phyloP scores from a whole-genome alignment of 768 basidiomycete species.

The Boletus tylopilopsis region DNA sequence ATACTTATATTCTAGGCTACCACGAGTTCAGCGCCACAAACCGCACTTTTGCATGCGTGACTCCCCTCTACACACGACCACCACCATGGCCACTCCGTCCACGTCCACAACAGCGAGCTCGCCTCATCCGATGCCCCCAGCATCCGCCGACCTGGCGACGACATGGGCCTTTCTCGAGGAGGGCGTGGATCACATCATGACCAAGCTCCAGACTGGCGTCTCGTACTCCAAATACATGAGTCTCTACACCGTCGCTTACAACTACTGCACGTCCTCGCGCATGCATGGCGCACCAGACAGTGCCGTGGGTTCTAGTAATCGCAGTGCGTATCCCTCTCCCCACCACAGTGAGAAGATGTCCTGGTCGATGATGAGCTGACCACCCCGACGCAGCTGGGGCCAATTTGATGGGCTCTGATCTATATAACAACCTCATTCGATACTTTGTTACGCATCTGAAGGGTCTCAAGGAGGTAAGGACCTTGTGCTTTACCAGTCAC shows the following conservation, averaged over 20 bases:
- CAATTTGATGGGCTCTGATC: slow-evolving; percentile 94
- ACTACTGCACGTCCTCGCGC: slow-evolving; percentile 92
- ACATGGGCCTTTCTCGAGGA: slow-evolving; percentile 89
- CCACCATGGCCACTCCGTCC: slow-evolving; percentile 32
- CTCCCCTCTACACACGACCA: slow-evolving; percentile 25
- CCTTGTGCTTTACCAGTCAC: slow-evolving; percentile 19
- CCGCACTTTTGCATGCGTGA: slow-evolving; percentile 21
- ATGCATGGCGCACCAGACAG: slow-evolving; percentile 52
- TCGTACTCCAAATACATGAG: slow-evolving; percentile 88
- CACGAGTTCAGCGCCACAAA: slow-evolving; percentile 26
- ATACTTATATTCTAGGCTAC: neutral
- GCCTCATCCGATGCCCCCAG: slow-evolving; percentile 56
- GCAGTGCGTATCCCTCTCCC: slow-evolving; percentile 48
- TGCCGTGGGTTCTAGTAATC: slow-evolving; percentile 35
- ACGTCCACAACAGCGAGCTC: slow-evolving; percentile 27
- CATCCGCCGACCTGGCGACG: slow-evolving; percentile 69
- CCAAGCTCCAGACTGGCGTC: slow-evolving; percentile 82
- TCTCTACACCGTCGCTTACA: slow-evolving; percentile 92
- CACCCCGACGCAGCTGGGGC: slow-evolving; percentile 63
- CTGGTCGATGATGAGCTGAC: slow-evolving; percentile 24
- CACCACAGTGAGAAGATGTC: slow-evolving; percentile 22
- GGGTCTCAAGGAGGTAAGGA: slow-evolving; percentile 53
- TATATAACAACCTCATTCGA: slow-evolving; percentile 90
- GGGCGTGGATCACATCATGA: slow-evolving; percentile 88
- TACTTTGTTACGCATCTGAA: slow-evolving; percentile 87